Evolutionary conservation across 305 asterid genomes (phyloP), one percentile per base, ranked within the genome.

Genomic region (Rubia peregrina): DNA sequence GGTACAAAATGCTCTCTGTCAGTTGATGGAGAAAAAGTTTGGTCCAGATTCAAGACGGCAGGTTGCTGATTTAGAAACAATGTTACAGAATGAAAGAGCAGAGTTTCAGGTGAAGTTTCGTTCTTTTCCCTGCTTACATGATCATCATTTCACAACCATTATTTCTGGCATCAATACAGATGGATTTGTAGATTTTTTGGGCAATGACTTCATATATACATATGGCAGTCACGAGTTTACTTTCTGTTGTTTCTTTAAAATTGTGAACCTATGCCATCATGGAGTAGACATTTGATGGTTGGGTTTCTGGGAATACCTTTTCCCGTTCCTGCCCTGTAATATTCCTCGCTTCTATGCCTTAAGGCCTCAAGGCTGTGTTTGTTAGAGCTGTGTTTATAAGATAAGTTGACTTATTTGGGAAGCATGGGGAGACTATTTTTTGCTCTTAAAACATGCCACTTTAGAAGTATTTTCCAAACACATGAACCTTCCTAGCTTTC

Each of bases 41-140:
- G 80, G 85, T 53, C 51, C 63, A 48, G 89, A 84, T 75, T 77
- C 95, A 48, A 85, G 87, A 72, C 85, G 85, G 73, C 91, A 81
- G 67, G 72, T 89, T 51, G 73, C 84, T 56, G 90, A 83, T 76
- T 84, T 89, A 46, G 96, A 89, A 82, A 88, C 68, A 70, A 86
- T 86, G 83, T 66, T 89, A 77, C 96, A 86, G 87, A 87, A 83
- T 72, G 96, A 91, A 87, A 94, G 87, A 85, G 76, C 78, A 51
- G 94, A 91, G 80, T 91, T 91, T 85, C 92, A 88, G 96, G 99
- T 89, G 49, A 75, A 62, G n/a, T 42, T 26, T 13, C 13, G 1
- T 40, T 59, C 13, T 2, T 40, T 59, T 10, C 38, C 51, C 61
- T 17, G 24, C 33, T 60, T 44, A 48, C 22, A 42, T 57, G 22